These are phyloP conservation scores for Fomes fomentarius DNA, from an alignment of 1,284 basidiomycete genomes.

Conservation along the genomic window DNA sequence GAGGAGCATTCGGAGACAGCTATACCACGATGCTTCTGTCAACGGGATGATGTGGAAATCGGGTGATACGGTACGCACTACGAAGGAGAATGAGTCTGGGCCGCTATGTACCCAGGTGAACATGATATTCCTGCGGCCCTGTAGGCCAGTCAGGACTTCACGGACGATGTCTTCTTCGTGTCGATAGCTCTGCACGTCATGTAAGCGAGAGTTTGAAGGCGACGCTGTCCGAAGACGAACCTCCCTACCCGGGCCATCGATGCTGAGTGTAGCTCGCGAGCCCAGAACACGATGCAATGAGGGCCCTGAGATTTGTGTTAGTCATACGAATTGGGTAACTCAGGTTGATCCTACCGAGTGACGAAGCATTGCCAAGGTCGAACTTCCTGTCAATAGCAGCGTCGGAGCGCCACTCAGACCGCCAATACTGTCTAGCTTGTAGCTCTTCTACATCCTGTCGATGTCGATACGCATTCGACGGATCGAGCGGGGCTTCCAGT, in stretches of 20 bases:
- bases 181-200: slow-evolving; percentile 57
- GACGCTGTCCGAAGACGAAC: slow-evolving; percentile 21
- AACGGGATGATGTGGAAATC: not conserved
- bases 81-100: slow-evolving; percentile 29
- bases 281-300: slow-evolving; percentile 43
- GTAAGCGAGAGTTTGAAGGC: too few relatives aligned
- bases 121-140: slow-evolving; percentile 67
- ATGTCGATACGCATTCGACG: slow-evolving; percentile 39
- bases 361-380: slow-evolving; percentile 66
- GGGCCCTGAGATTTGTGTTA: slow-evolving; percentile 33
- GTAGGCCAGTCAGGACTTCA: slow-evolving; percentile 72
- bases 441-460: slow-evolving; percentile 59
- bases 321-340: not conserved
- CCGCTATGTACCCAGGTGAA: slow-evolving; percentile 45
- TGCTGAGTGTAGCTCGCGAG: slow-evolving; percentile 29
- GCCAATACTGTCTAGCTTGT: slow-evolving; percentile 70
- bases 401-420: slow-evolving; percentile 57
- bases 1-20: slow-evolving; percentile 53
- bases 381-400: slow-evolving; percentile 48
- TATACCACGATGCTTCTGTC: slow-evolving; percentile 29
- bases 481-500: slow-evolving; percentile 1
- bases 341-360: slow-evolving; percentile 50
- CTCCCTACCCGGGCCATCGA: slow-evolving; percentile 37
- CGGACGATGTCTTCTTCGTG: slow-evolving; percentile 74
- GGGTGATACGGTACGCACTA: slow-evolving; percentile 23